Conservation (phyloP, 345 rosid species). For the Gossypium stocksii region DNA sequence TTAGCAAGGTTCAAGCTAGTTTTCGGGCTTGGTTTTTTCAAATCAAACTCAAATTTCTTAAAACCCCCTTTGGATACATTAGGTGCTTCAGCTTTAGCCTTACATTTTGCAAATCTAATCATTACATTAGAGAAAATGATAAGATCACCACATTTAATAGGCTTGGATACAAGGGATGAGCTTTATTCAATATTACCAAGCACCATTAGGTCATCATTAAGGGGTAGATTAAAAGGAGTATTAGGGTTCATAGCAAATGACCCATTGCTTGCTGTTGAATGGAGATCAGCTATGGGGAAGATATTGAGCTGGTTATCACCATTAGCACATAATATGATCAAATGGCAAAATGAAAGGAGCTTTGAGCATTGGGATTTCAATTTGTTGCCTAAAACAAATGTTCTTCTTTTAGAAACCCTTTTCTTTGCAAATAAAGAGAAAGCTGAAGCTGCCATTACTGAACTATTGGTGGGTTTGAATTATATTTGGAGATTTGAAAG, state of each 20-base stretch:
- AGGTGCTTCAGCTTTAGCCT: constrained; percentile 71
- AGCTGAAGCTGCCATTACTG: constrained; percentile 90
- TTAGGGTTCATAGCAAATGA: constrained; percentile 64
- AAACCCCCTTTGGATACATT: constrained; percentile 68
- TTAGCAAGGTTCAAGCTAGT: constrained; percentile 68
- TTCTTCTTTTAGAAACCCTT: constrained; percentile 76
- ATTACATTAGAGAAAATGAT: constrained; percentile 94
- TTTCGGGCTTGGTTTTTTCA: constrained; percentile 66
- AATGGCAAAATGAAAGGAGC: constrained; percentile 97
- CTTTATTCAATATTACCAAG: constrained; percentile 80
- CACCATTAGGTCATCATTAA: constrained; percentile 56
- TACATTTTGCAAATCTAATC: constrained; percentile 80
- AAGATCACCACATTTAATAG: constrained; percentile 83
- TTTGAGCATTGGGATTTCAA: constrained; percentile 60
- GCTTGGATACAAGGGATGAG: constrained; percentile 86
- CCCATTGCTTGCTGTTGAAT: constrained; percentile 68
- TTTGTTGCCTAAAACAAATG: constrained; percentile 39
- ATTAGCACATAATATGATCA: constrained; percentile 90
- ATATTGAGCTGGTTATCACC: constrained; percentile 86
- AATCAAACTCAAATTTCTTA: constrained; percentile 54
- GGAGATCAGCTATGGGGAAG: constrained; percentile 75
- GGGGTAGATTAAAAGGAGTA: constrained; percentile 68
- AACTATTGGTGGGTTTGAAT: constrained; percentile 89
- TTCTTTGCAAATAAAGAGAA: constrained; percentile 74
- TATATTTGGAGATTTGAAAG: constrained; percentile 95